Percentiles rank a stretch among this genome's conserved stretches.
Evolutionary conservation across 331 rosid genomes (phyloP).

Genomic region (Quercus lobata): DNA sequence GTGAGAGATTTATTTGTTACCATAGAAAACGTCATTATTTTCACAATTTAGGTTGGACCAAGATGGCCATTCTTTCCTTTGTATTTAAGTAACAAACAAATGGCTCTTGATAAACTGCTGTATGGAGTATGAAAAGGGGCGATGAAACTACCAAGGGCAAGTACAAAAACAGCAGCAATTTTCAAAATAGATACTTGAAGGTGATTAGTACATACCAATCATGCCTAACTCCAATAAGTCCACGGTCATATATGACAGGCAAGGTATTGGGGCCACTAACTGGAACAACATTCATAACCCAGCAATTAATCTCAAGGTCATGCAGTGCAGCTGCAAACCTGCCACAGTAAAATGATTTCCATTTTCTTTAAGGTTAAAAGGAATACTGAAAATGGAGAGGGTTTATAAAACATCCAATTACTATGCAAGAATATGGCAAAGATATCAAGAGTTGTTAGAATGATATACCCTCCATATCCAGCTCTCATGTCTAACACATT

Average conservation of each 20-base stretch:
- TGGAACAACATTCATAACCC: slow-evolving; percentile 94
- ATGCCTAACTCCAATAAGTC: slow-evolving; percentile 82
- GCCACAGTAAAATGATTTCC: slow-evolving; percentile 24
- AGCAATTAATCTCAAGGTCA: slow-evolving; percentile 51
- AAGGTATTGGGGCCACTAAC: slow-evolving; percentile 69
- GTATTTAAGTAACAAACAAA: background rate
- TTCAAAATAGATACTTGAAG: background rate
- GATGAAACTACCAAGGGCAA: background rate
- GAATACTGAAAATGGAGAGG: background rate
- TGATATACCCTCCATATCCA: slow-evolving; percentile 84
- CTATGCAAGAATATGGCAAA: background rate
- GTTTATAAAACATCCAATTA: background rate
- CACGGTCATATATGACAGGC: slow-evolving; percentile 87
- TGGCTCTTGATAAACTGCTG: background rate
- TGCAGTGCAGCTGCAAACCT: slow-evolving; percentile 90
- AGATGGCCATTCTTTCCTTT: background rate
- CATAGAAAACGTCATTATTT: background rate
- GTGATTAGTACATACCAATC: slow-evolving; percentile 64
- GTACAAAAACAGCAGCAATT: background rate
- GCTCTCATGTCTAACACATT: slow-evolving; percentile 90
- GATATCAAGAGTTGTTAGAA: background rate
- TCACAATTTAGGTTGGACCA: background rate
- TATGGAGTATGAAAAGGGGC: background rate
- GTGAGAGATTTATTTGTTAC: background rate
- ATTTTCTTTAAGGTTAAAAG: background rate